These are phyloP conservation scores for Starmera stellimalicola DNA, from an alignment of 1,139 yeast genomes.

Conservation along the genomic window DNA sequence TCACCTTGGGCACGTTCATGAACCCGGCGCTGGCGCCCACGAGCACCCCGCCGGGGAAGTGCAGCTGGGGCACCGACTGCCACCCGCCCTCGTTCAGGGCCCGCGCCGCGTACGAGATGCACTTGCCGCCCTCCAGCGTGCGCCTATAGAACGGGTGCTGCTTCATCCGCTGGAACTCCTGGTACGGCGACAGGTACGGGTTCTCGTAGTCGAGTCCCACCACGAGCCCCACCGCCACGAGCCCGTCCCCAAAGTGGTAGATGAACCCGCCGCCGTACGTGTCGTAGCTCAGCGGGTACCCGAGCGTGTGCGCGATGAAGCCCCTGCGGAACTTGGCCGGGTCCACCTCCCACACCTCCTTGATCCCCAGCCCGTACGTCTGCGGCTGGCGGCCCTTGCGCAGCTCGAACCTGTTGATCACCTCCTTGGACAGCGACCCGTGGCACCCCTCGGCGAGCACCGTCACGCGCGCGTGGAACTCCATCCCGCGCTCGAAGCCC, in stretches of 20 bases:
- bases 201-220: constrained; percentile 88
- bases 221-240: constrained; percentile 85
- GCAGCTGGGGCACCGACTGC: constrained; percentile 81
- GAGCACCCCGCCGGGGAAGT: constrained; percentile 91
- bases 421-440: constrained; percentile 80
- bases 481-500: constrained; percentile 91
- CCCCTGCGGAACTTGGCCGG: constrained; percentile 79
- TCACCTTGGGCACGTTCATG: constrained; percentile 91
- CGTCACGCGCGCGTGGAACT: constrained; percentile 80
- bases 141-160: constrained; percentile 78
- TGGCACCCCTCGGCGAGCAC: constrained; percentile 96
- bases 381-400: constrained; percentile 65
- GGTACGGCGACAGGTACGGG: constrained; percentile 91
- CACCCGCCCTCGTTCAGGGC: constrained; percentile 94
- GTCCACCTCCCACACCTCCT: constrained; percentile 95
- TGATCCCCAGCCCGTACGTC: constrained; percentile 90
- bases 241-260: constrained; percentile 91
- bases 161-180: constrained; percentile 91
- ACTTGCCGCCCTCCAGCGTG: constrained; percentile 78
- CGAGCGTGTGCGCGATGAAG: constrained; percentile 78
- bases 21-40: constrained; percentile 97
- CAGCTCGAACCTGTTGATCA: constrained; percentile 56
- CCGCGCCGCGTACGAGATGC: constrained; percentile 90
- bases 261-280: constrained; percentile 95
- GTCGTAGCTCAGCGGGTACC: constrained; percentile 67